phyloP scores from a whole-genome alignment of 2,329 filamentous ascomycete genomes.

The Cryphonectria japonica region DNA sequence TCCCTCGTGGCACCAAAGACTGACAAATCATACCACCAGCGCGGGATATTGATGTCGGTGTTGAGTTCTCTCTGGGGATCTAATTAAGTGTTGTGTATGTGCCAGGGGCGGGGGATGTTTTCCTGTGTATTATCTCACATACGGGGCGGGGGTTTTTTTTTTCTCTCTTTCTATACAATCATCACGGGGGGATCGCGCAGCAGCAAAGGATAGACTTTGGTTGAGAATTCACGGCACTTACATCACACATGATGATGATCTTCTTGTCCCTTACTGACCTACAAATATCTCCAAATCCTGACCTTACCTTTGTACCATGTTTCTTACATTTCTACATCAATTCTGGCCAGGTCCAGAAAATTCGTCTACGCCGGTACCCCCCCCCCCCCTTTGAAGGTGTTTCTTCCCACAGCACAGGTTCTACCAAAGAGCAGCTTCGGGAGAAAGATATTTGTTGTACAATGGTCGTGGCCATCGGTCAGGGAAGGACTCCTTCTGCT shows the following conservation, averaged over 20 bases:
- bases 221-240: background rate
- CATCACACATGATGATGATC: background rate
- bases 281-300: no score
- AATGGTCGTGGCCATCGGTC: no score
- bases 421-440: background rate
- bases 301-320: background rate
- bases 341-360: background rate
- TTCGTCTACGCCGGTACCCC: background rate
- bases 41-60: conserved; percentile 94
- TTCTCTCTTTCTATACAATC: conserved; percentile 24
- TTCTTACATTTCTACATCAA: background rate
- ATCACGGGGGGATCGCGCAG: conserved; percentile 15
- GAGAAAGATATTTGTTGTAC: no score
- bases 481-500: no score
- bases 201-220: conserved; percentile 20
- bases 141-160: conserved; percentile 16
- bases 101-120: background rate
- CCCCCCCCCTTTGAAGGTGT: no score
- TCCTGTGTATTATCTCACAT: conserved; percentile 18
- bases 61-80: conserved; percentile 94
- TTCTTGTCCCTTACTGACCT: background rate
- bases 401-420: background rate
- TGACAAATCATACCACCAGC: conserved; percentile 52
- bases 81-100: conserved; percentile 49
- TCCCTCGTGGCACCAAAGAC: conserved; percentile 16